These are phyloP conservation scores for Anisodus acutangulus DNA, from an alignment of 257 asterid species.

Conservation along the genomic window DNA sequence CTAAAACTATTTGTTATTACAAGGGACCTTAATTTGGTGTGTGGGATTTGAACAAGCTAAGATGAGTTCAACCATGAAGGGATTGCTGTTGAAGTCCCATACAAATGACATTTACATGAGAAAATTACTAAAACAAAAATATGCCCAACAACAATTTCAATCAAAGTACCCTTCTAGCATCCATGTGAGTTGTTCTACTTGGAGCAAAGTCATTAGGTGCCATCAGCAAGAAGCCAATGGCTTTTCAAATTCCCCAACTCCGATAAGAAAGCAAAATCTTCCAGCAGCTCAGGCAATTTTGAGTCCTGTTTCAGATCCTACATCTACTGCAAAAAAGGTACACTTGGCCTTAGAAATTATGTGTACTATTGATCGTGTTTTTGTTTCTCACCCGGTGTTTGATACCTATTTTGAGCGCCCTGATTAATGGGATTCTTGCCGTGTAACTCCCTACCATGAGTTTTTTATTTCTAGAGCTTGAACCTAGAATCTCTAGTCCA, in stretches of 20 bases:
- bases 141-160: slow-evolving; percentile 34
- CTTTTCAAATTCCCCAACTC: slow-evolving; percentile 32
- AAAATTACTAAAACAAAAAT: slow-evolving; percentile 46
- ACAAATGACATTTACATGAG: slow-evolving; percentile 43
- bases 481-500: background rate
- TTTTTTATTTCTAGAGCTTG: too few relatives aligned
- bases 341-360: background rate
- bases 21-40: background rate
- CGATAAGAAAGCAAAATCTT: slow-evolving; percentile 34
- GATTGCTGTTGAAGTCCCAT: slow-evolving; percentile 50
- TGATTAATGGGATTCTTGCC: too few relatives aligned
- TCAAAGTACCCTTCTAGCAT: slow-evolving; percentile 33
- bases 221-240: slow-evolving; percentile 41
- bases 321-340: slow-evolving; percentile 67
- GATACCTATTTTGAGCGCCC: background rate
- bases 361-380: background rate
- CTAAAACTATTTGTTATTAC: background rate
- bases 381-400: background rate
- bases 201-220: slow-evolving; percentile 41
- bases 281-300: slow-evolving; percentile 52
- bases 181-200: slow-evolving; percentile 33
- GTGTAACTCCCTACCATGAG: too few relatives aligned
- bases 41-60: slow-evolving; percentile 39
- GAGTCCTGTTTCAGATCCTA: slow-evolving; percentile 64
- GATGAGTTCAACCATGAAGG: slow-evolving; percentile 51